A percentile compares a stretch with the other conserved stretches of the same genome.
Conservation (phyloP, 208 protist species). For the Crithidia expoeki region DNA sequence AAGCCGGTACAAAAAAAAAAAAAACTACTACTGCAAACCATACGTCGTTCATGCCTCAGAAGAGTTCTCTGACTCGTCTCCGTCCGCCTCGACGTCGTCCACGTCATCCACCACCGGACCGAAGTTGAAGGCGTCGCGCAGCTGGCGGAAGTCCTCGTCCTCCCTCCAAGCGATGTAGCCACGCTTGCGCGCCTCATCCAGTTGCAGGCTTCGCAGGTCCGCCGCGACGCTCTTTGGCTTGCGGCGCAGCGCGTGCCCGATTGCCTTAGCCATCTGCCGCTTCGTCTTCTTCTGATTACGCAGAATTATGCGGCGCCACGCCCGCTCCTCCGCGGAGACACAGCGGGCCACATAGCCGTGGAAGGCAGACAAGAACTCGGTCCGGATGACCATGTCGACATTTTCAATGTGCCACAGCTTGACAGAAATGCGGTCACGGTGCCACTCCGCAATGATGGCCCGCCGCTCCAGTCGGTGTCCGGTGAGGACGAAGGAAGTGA, state of each 20-base stretch:
- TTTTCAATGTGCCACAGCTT: constrained; percentile 51
- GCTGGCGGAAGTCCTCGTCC: constrained; percentile 32
- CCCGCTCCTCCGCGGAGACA: constrained; percentile 39
- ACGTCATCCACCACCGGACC: constrained; percentile 50
- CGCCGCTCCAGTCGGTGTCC: constrained; percentile 47
- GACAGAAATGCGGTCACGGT: constrained; percentile 26
- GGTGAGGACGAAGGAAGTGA: constrained; percentile 31
- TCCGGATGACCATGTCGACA: constrained; percentile 41
- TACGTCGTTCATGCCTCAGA: constrained; percentile 2
- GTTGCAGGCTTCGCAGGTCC: constrained; percentile 31
- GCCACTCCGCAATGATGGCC: constrained; percentile 43
- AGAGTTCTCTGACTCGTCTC: constrained; percentile 6
- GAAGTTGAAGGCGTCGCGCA: constrained; percentile 44
- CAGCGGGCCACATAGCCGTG: constrained; percentile 35
- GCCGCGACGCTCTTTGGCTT: constrained; percentile 32
- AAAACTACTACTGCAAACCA: background rate
- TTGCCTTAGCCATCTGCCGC: constrained; percentile 36
- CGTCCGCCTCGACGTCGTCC: constrained; percentile 30
- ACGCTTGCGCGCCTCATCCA: constrained; percentile 44
- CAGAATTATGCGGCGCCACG: constrained; percentile 45
- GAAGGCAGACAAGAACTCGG: constrained; percentile 39
- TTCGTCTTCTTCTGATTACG: constrained; percentile 44
- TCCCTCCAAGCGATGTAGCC: constrained; percentile 38
- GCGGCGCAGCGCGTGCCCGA: constrained; percentile 36
- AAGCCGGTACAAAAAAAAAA: background rate